Evolutionary conservation across 176 grass and related monocot species (phyloP).

Genomic region (Aegilops longissima): DNA sequence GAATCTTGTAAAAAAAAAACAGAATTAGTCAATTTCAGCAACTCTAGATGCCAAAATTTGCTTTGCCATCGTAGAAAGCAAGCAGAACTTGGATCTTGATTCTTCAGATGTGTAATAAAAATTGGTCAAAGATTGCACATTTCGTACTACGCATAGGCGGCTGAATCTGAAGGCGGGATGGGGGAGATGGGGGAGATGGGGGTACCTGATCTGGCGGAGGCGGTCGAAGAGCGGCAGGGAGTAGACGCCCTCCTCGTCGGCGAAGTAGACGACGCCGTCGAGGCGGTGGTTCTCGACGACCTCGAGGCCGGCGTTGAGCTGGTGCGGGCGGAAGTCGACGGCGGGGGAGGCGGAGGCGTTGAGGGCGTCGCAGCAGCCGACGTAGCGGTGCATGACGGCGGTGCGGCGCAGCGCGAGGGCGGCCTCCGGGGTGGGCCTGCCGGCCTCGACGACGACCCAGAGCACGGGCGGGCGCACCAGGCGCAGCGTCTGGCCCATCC

Average conservation of each 20-base stretch:
- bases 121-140: neutral
- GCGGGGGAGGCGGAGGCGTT: neutral
- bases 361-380: slow-evolving; percentile 49
- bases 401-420: slow-evolving; percentile 60
- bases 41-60: neutral
- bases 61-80: neutral
- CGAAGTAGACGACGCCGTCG: slow-evolving; percentile 89
- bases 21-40: no score
- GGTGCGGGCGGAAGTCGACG: slow-evolving; percentile 41
- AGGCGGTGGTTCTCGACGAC: slow-evolving; percentile 80
- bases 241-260: slow-evolving; percentile 94
- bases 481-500: slow-evolving; percentile 77
- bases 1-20: slow-evolving; percentile 11
- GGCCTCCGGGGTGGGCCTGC: slow-evolving; percentile 57
- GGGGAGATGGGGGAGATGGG: neutral
- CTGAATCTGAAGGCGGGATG: neutral
- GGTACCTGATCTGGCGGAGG: slow-evolving; percentile 75
- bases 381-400: slow-evolving; percentile 77
- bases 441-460: slow-evolving; percentile 85
- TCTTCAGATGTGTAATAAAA: no score
- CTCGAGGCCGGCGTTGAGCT: slow-evolving; percentile 84
- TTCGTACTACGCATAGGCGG: neutral
- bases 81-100: no score
- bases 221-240: slow-evolving; percentile 75
- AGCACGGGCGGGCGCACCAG: slow-evolving; percentile 57